Evolutionary conservation across 176 grass and related monocot genomes (phyloP).

Genomic region (Oryza rufipogon): DNA sequence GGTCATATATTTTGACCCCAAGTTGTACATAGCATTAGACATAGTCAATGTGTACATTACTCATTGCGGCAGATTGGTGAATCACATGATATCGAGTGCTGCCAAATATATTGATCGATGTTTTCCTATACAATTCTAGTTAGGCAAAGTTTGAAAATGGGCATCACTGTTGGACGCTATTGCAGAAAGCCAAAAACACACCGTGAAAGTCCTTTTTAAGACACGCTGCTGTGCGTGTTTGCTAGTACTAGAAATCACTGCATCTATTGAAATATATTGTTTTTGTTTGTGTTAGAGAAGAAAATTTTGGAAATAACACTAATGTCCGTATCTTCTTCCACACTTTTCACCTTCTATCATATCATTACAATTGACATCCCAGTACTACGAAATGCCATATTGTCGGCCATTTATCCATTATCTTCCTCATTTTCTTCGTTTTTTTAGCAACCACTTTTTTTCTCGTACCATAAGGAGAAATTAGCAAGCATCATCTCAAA

Average conservation of each 20-base stretch:
- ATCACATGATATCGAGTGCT: slow-evolving; percentile 15
- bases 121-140: not conserved
- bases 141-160: not conserved
- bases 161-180: not conserved
- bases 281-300: not conserved
- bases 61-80: not conserved
- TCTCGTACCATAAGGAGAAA: too few species aligned
- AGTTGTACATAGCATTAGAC: slow-evolving; percentile 38
- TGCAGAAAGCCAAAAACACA: not conserved
- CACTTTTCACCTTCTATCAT: too few species aligned
- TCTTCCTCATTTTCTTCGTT: too few species aligned
- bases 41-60: slow-evolving; percentile 22
- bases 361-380: too few species aligned
- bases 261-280: not conserved
- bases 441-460: too few species aligned
- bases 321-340: not conserved
- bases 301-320: not conserved
- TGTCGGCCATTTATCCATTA: too few species aligned
- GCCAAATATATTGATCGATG: not conserved
- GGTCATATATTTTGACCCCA: slow-evolving; percentile 21
- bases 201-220: not conserved
- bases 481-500: too few species aligned
- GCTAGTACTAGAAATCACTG: not conserved
- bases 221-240: not conserved
- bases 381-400: too few species aligned